Conservation (phyloP, 345 rosid genomes). For the Turnera subulata region DNA sequence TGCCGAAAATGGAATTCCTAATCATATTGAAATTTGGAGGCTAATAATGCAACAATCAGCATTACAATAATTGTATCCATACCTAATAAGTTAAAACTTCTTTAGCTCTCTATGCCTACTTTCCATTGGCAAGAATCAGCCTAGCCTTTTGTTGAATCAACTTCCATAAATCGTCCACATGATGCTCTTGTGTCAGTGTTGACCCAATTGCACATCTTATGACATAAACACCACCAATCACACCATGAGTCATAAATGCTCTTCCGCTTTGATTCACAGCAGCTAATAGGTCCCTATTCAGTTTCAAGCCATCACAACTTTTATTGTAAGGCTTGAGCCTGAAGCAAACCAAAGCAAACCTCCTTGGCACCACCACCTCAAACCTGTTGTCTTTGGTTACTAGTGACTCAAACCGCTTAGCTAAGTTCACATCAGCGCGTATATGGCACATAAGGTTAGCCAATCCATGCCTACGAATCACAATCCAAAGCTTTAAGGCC, state of each 20-base stretch:
- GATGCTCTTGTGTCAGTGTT: constrained; percentile 18
- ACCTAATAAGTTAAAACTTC: too few relatives aligned
- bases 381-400: constrained; percentile 21
- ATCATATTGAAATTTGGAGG: too few relatives aligned
- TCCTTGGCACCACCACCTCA: constrained; percentile 15
- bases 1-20: too few relatives aligned
- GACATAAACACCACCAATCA: constrained; percentile 14
- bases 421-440: constrained; percentile 22
- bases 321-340: constrained; percentile 12
- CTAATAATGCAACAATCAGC: too few relatives aligned
- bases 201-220: constrained; percentile 23
- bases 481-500: constrained; percentile 36
- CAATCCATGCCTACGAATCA: constrained; percentile 29
- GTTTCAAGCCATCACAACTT: background rate
- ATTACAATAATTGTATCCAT: too few relatives aligned
- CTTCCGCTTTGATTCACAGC: constrained; percentile 26
- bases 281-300: constrained; percentile 12
- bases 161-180: constrained; percentile 29
- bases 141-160: constrained; percentile 21
- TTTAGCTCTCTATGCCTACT: too few relatives aligned
- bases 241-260: constrained; percentile 27
- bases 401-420: constrained; percentile 12
- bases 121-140: background rate
- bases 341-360: constrained; percentile 18
- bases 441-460: constrained; percentile 19